Evolutionary conservation across 768 basidiomycete genomes (phyloP).

Genomic region (Auricularia cornea): DNA sequence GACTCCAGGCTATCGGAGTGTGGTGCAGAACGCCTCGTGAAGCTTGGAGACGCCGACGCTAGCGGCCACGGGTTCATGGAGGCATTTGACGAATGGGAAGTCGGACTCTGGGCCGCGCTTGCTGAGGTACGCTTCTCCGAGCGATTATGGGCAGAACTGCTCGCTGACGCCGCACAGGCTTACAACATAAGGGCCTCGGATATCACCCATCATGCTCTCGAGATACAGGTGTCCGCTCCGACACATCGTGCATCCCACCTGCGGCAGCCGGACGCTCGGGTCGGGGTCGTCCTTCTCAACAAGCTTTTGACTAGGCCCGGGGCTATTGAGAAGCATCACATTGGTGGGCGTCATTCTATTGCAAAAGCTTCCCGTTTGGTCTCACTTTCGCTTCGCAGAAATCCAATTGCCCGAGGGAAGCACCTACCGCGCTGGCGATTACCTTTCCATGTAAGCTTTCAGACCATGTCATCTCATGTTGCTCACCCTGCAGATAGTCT

Average conservation of each 20-base stretch:
- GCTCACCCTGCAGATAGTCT: constrained; percentile 25
- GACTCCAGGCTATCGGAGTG: constrained; percentile 28
- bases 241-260: constrained; percentile 28
- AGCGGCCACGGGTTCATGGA: constrained; percentile 35
- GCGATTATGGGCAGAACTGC: too few species aligned
- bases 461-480: not conserved
- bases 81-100: constrained; percentile 36
- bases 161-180: too few species aligned
- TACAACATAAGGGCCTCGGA: constrained; percentile 14
- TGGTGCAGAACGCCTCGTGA: constrained; percentile 30
- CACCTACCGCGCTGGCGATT: constrained; percentile 38
- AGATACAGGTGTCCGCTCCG: not conserved
- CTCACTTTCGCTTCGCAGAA: constrained; percentile 17
- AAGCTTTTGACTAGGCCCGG: constrained; percentile 30
- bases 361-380: not conserved
- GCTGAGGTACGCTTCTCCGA: constrained; percentile 28
- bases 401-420: constrained; percentile 32
- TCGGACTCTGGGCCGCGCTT: constrained; percentile 26
- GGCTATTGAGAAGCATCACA: constrained; percentile 33
- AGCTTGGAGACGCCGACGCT: constrained; percentile 35
- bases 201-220: constrained; percentile 13
- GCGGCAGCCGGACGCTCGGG: constrained; percentile 29
- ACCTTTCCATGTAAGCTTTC: constrained; percentile 34
- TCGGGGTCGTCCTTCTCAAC: constrained; percentile 34
- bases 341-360: constrained; percentile 19